Conservation (phyloP, 179 eudicot genomes). For the Heliamphora pulchella region DNA sequence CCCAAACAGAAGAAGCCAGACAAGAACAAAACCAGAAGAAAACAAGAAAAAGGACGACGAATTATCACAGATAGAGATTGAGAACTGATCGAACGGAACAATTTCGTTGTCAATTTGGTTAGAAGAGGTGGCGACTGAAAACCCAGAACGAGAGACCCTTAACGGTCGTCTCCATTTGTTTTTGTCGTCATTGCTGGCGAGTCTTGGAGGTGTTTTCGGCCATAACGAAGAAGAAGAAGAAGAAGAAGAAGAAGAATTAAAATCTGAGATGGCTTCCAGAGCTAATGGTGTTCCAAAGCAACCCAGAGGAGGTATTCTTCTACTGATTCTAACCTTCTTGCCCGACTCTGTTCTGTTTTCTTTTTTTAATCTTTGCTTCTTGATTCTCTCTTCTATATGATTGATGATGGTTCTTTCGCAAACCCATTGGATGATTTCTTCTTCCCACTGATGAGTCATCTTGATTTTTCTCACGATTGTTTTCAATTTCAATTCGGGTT, state of each 20-base stretch:
- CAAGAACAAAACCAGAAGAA: neutral
- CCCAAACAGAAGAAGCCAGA: neutral
- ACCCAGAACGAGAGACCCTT: slow-evolving; percentile 42
- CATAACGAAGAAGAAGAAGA: slow-evolving; percentile 16
- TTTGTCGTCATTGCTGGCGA: slow-evolving; percentile 45
- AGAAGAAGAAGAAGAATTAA: slow-evolving; percentile 13
- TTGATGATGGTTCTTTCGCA: no score
- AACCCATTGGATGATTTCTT: no score
- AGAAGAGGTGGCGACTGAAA: slow-evolving; percentile 42
- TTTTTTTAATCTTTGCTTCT: no score
- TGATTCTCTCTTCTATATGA: no score
- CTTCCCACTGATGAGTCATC: no score
- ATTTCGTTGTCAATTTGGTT: neutral
- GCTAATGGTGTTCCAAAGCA: slow-evolving; percentile 21
- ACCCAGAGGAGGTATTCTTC: slow-evolving; percentile 30
- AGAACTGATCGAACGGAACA: neutral
- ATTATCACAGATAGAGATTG: neutral
- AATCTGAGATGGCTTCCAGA: slow-evolving; percentile 41
- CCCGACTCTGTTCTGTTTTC: no score
- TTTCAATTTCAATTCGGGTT: no score
- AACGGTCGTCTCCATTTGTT: slow-evolving; percentile 63
- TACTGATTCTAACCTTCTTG: no score
- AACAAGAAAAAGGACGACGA: neutral
- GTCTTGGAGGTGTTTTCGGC: slow-evolving; percentile 53
- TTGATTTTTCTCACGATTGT: no score